Percentiles rank a stretch among this genome's conserved stretches.
phyloP scores from a whole-genome alignment of 768 basidiomycete genomes.

The Glaciozyma martinii region DNA sequence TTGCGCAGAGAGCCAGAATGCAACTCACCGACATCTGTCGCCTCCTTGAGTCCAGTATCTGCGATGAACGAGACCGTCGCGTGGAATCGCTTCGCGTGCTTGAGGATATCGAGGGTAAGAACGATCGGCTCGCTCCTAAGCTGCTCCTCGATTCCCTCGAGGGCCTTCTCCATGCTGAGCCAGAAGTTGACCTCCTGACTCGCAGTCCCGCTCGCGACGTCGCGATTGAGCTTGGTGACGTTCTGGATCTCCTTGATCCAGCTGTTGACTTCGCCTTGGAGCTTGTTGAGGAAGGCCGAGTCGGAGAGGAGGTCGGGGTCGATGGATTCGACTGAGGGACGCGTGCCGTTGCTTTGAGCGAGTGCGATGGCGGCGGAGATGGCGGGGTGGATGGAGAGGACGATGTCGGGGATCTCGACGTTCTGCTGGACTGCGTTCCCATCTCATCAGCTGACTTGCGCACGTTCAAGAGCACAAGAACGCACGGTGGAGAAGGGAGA shows the following conservation, averaged over 20 bases:
- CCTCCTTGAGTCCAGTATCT: conserved; percentile 92
- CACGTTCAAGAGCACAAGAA: background rate
- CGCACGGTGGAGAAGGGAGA: conserved; percentile 68
- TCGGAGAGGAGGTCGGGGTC: conserved; percentile 71
- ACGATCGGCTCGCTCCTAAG: conserved; percentile 78
- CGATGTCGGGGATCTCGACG: conserved; percentile 95
- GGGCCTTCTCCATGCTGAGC: conserved; percentile 83
- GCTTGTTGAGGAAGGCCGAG: conserved; percentile 80
- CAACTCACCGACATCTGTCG: conserved; percentile 68
- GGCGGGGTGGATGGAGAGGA: conserved; percentile 79
- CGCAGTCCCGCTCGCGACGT: conserved; percentile 87
- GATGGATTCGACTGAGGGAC: conserved; percentile 63
- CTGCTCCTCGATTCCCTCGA: conserved; percentile 88
- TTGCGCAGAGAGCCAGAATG: conserved; percentile 1
- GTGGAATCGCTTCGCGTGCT: conserved; percentile 92
- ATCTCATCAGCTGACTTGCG: background rate
- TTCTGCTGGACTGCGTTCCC: conserved; percentile 71
- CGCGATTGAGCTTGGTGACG: conserved; percentile 88
- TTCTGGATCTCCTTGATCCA: conserved; percentile 99
- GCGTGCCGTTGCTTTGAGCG: conserved; percentile 42
- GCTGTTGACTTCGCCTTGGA: conserved; percentile 86
- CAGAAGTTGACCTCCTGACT: conserved; percentile 99
- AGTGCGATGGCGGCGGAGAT: conserved; percentile 76
- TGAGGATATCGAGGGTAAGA: conserved; percentile 59
- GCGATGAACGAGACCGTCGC: conserved; percentile 97